phyloP scores from a whole-genome alignment of 768 basidiomycete species.

The Leucocoprinus birnbaumii region DNA sequence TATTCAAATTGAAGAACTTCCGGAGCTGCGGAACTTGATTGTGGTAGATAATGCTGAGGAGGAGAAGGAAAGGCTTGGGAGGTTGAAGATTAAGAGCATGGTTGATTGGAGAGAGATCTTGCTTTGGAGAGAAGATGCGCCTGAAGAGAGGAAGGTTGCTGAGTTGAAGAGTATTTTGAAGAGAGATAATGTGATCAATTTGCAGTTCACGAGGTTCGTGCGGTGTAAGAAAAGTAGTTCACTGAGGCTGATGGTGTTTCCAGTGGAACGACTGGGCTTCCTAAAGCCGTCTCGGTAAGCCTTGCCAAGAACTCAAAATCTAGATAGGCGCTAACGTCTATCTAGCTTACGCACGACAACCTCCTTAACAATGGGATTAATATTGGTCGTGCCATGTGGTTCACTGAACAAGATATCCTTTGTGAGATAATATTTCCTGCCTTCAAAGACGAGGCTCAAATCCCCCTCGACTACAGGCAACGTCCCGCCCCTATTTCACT shows the following conservation, averaged over 20 bases:
- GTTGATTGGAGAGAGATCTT: slow-evolving; percentile 74
- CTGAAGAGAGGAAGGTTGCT: slow-evolving; percentile 39
- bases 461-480: slow-evolving; percentile 52
- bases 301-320: slow-evolving; percentile 5
- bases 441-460: not conserved
- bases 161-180: slow-evolving; percentile 37
- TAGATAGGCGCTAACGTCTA: not conserved
- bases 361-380: slow-evolving; percentile 75
- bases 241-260: not conserved
- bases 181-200: slow-evolving; percentile 72
- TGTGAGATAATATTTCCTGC: slow-evolving; percentile 38
- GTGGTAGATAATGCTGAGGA: slow-evolving; percentile 61
- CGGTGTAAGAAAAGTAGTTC: not conserved
- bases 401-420: slow-evolving; percentile 63
- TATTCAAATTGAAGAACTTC: slow-evolving; percentile 57
- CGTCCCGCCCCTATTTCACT: slow-evolving; percentile 82
- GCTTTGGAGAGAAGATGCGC: slow-evolving; percentile 58
- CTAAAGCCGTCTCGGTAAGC: slow-evolving; percentile 82
- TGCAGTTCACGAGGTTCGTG: slow-evolving; percentile 80
- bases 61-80: slow-evolving; percentile 32
- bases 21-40: slow-evolving; percentile 59
- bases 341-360: slow-evolving; percentile 73
- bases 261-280: slow-evolving; percentile 78
- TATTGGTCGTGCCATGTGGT: slow-evolving; percentile 68
- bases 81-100: slow-evolving; percentile 42